Evolutionary conservation across 2,329 filamentous ascomycete species (phyloP).

Genomic region (Talaromyces sp.): DNA sequence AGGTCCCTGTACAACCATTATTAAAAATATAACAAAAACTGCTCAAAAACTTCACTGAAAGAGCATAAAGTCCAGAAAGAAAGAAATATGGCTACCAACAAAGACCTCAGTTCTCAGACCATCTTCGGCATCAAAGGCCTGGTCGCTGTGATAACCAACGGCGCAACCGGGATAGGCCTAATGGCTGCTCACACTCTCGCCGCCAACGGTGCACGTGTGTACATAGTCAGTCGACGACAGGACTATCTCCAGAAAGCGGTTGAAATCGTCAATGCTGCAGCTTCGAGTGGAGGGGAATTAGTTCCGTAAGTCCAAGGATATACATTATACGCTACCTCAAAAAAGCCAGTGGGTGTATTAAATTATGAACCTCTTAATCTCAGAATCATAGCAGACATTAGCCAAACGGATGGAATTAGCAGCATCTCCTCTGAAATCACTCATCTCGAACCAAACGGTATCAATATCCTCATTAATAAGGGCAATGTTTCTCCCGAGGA

Average conservation of each 20-base stretch:
- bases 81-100: conserved; percentile 12
- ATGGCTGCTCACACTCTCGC: conserved; percentile 44
- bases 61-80: not conserved
- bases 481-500: conserved; percentile 47
- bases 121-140: conserved; percentile 26
- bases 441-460: conserved; percentile 48
- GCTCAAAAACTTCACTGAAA: not conserved
- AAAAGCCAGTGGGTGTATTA: not conserved
- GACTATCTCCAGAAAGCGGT: conserved; percentile 43
- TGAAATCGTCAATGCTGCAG: conserved; percentile 37
- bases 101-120: conserved; percentile 19
- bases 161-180: conserved; percentile 43
- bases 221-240: conserved; percentile 42
- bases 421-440: conserved; percentile 46
- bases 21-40: not conserved
- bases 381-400: conserved; percentile 39
- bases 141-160: conserved; percentile 40
- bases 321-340: not conserved
- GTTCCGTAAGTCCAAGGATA: conserved; percentile 29
- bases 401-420: conserved; percentile 46
- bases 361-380: not conserved
- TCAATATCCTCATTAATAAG: conserved; percentile 42
- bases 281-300: conserved; percentile 30
- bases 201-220: conserved; percentile 45
- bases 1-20: not conserved